phyloP scores from a whole-genome alignment of 2,329 filamentous ascomycete genomes.

The Rhexocercosporidium sp. region DNA sequence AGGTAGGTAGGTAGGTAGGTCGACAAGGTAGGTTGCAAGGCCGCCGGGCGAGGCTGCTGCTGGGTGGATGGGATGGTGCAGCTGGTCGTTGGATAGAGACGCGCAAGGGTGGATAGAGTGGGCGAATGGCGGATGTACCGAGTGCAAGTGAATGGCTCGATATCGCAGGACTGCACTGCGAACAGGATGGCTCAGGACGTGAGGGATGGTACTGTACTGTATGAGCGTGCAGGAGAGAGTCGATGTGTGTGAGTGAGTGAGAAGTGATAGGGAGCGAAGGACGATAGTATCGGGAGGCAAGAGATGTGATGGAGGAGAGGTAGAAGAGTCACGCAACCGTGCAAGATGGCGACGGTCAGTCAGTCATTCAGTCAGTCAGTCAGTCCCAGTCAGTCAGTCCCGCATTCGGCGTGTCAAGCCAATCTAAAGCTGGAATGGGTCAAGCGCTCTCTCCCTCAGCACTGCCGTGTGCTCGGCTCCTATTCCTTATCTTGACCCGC shows the following conservation, averaged over 20 bases:
- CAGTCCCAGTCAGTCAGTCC: too few relatives aligned
- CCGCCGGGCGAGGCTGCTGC: slow-evolving; percentile 27
- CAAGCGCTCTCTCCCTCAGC: too few relatives aligned
- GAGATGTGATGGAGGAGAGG: neutral
- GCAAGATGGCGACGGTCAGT: too few relatives aligned
- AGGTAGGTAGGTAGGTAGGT: slow-evolving; percentile 14
- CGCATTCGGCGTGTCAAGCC: neutral
- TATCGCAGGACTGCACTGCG: too few relatives aligned
- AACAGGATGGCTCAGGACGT: slow-evolving; percentile 14
- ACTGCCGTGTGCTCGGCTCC: neutral
- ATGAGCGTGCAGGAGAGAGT: neutral
- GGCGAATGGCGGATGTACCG: slow-evolving; percentile 26
- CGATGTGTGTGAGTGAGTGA: neutral
- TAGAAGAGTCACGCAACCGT: neutral
- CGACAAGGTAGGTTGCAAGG: slow-evolving; percentile 8
- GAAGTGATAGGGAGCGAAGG: neutral
- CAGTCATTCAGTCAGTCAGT: too few relatives aligned
- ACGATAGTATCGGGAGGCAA: neutral
- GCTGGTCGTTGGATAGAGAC: slow-evolving; percentile 8
- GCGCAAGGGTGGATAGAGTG: slow-evolving; percentile 18
- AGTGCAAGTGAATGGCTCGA: slow-evolving; percentile 39
- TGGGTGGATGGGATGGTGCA: slow-evolving; percentile 14
- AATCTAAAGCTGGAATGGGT: too few relatives aligned
- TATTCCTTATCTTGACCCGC: neutral
- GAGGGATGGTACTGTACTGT: too few relatives aligned